These are phyloP conservation scores for Suhomyces bolitotheri DNA, from an alignment of 1,139 yeast genomes.

Conservation along the genomic window DNA sequence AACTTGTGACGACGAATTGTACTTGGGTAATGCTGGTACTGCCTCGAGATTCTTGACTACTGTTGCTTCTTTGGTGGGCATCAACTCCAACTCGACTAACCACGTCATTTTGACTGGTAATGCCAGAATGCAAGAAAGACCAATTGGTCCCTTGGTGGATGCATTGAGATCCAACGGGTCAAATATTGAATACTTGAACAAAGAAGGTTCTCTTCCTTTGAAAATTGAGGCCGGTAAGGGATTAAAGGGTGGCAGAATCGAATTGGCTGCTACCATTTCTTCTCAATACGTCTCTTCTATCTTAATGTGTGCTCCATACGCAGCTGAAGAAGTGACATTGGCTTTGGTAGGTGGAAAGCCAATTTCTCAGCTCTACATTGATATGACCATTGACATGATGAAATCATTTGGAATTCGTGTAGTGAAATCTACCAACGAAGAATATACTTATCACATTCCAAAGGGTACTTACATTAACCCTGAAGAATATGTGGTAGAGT, in stretches of 20 bases:
- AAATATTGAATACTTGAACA: slow-evolving; percentile 65
- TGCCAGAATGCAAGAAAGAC: slow-evolving; percentile 96
- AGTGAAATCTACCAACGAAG: slow-evolving; percentile 66
- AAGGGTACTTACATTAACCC: slow-evolving; percentile 81
- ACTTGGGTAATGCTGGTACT: slow-evolving; percentile 97
- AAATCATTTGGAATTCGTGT: slow-evolving; percentile 81
- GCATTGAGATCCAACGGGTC: slow-evolving; percentile 85
- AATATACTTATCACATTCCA: slow-evolving; percentile 87
- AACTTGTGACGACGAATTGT: slow-evolving; percentile 64
- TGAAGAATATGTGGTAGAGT: slow-evolving; percentile 80
- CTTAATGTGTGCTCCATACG: slow-evolving; percentile 97
- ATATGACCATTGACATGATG: slow-evolving; percentile 98
- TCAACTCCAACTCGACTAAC: slow-evolving; percentile 35
- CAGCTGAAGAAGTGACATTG: slow-evolving; percentile 81
- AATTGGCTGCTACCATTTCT: slow-evolving; percentile 92
- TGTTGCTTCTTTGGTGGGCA: slow-evolving; percentile 75
- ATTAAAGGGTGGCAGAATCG: slow-evolving; percentile 87
- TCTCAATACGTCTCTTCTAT: slow-evolving; percentile 97
- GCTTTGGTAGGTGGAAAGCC: slow-evolving; percentile 95
- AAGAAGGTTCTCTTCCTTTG: slow-evolving; percentile 84
- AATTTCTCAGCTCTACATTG: slow-evolving; percentile 90
- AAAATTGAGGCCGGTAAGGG: slow-evolving; percentile 68
- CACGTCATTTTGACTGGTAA: slow-evolving; percentile 83
- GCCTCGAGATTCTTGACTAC: slow-evolving; percentile 94
- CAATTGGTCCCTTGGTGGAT: slow-evolving; percentile 94